Base-by-base conservation (phyloP, 176 grass and related monocot species). In the Oryza nivara region DNA sequence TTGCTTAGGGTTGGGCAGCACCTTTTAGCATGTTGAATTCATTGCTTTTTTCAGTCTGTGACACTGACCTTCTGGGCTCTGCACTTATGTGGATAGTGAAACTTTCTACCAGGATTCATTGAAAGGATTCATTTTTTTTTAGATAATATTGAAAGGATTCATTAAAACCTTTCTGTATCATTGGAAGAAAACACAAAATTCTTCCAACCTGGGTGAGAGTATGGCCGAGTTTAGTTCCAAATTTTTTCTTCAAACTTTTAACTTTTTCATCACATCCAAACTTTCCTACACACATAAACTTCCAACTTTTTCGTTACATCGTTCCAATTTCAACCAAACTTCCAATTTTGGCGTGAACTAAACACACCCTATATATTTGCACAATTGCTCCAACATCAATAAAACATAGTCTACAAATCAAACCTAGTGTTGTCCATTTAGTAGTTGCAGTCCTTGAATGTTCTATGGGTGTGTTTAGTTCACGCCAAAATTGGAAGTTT, bases 11-110 rank as follows among this genome's bases (percentile, higher is more conserved):
- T 43, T 28, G 48, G 60, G 48, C 61, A 32, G 63, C 14, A 69
- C 67, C 16, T 49, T 79, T 46, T 68, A 70, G 67, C 11, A 43
- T 66, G 22, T 67, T 58, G 34, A 72, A 88, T 82, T 82, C 61
- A 73, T 43, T 65, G 43, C 22, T 61, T 61, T 61, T 56, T 72
- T 74, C 45, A 45, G 64, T 34, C 13, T 19, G 68, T 74, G n/a
- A 56, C 30, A 23, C 49, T 68, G 54, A 38, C 19, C 0, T 12
- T 4, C 66, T 30, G 38, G 23, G 2, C 11, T 49, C 30, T 34
- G 46, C 16, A 78, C 7, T 35, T 63, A 19, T 23, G 28, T 28
- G 4, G 15, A 6, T 60, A 60, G 56, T 34, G 36, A 11, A 66
- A 22, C 52, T 84, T 41, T 77, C 13, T 2, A 7, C 30, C 30